These are phyloP conservation scores for Lactarius akahatsu DNA, from an alignment of 768 basidiomycete species.

Conservation along the genomic window DNA sequence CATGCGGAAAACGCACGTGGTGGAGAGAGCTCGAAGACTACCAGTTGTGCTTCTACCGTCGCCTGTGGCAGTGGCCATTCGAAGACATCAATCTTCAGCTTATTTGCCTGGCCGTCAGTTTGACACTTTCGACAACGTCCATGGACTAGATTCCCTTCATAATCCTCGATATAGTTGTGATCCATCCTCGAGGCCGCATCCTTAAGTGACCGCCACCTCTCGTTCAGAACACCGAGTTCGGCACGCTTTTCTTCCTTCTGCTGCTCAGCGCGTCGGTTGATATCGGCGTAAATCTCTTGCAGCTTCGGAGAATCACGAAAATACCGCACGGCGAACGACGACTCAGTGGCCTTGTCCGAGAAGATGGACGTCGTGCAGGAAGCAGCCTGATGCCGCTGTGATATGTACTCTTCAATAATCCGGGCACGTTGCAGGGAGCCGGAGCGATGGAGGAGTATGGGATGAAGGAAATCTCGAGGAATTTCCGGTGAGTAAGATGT, in stretches of 20 bases:
- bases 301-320: not conserved
- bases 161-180: not conserved
- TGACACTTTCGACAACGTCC: not conserved
- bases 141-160: not conserved
- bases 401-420: not conserved
- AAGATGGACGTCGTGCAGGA: not conserved
- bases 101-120: not conserved
- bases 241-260: not conserved
- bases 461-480: not conserved
- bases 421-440: not conserved
- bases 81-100: not conserved
- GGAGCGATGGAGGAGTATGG: not conserved
- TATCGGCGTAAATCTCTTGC: not conserved
- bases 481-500: not conserved
- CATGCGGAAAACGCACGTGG: slow-evolving; percentile 3
- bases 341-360: not conserved
- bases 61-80: not conserved
- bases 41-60: not conserved
- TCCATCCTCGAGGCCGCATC: not conserved
- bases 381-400: not conserved
- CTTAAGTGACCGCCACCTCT: not conserved
- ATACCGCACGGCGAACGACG: not conserved
- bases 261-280: not conserved
- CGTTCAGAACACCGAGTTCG: not conserved
- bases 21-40: not conserved